A percentile compares a stretch with the other conserved stretches of the same genome.
phyloP scores from a whole-genome alignment of 2,329 filamentous ascomycete species.

The Mycosphaerella sp. region DNA sequence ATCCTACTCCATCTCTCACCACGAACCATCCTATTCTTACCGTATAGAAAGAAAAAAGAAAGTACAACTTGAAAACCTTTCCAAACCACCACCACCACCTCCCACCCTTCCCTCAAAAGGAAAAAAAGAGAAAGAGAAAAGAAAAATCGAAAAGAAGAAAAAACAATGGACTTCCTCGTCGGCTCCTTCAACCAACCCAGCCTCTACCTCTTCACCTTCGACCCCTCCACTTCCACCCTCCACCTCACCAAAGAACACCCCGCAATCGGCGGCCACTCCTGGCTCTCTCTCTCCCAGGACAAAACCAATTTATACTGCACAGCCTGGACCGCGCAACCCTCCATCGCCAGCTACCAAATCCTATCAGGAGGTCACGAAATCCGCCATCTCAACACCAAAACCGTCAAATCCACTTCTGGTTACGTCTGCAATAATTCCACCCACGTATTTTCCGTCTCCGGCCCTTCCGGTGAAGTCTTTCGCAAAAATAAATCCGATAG shows the following conservation, averaged over 20 bases:
- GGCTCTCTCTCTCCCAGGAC: slow-evolving; percentile 31
- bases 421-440: slow-evolving; percentile 30
- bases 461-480: slow-evolving; percentile 33
- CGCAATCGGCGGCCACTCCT: slow-evolving; percentile 33
- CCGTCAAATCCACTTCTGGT: slow-evolving; percentile 28
- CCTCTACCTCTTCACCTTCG: slow-evolving; percentile 32
- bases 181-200: slow-evolving; percentile 31
- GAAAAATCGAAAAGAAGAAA: neutral
- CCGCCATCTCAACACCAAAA: slow-evolving; percentile 30
- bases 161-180: slow-evolving; percentile 33
- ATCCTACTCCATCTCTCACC: neutral
- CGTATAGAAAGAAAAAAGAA: no score
- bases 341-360: slow-evolving; percentile 30
- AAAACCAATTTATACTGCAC: slow-evolving; percentile 31
- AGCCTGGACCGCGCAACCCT: slow-evolving; percentile 33
- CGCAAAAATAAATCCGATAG: slow-evolving; percentile 20
- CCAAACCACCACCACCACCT: neutral
- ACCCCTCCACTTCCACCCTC: slow-evolving; percentile 20
- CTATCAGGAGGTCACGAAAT: slow-evolving; percentile 21
- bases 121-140: no score
- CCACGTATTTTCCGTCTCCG: slow-evolving; percentile 32
- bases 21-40: neutral
- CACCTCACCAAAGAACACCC: slow-evolving; percentile 26
- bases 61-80: no score
- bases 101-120: no score